phyloP scores from a whole-genome alignment of 2,329 filamentous ascomycete genomes.

The Penicillium sp. region DNA sequence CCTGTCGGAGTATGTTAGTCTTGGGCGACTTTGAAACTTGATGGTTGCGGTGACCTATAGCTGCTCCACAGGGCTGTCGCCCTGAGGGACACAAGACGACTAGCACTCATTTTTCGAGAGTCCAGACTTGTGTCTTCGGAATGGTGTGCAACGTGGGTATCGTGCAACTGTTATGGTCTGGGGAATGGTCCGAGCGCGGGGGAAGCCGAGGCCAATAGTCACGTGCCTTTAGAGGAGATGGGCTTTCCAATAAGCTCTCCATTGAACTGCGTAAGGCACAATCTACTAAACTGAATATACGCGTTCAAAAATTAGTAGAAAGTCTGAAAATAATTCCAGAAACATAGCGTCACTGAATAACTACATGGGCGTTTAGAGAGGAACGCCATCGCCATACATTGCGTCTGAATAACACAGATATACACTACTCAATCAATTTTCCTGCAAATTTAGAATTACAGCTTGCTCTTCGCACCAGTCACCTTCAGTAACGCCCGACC shows the following conservation, averaged over 20 bases:
- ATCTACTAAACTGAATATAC: neutral
- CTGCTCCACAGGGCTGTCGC: neutral
- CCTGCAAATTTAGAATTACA: constrained; percentile 47
- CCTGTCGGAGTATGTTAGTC: constrained; percentile 9
- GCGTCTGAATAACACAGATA: neutral
- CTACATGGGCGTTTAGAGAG: neutral
- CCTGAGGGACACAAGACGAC: neutral
- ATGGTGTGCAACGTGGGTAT: neutral
- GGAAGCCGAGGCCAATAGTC: constrained; percentile 3
- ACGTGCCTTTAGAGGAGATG: constrained; percentile 3
- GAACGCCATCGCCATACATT: neutral
- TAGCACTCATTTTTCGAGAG: neutral
- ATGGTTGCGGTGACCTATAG: constrained; percentile 2
- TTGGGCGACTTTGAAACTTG: neutral
- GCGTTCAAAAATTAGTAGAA: neutral
- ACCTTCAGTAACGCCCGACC: constrained; percentile 77
- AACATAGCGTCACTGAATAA: neutral
- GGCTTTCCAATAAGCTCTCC: neutral
- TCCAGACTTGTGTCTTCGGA: neutral
- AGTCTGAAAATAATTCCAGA: neutral
- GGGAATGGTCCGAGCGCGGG: constrained; percentile 13
- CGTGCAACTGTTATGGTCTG: constrained; percentile 6
- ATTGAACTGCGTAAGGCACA: neutral
- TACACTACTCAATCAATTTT: neutral
- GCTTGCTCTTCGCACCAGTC: constrained; percentile 62